A percentile compares a stretch with the other conserved stretches of the same genome.
phyloP scores from a whole-genome alignment of 2,329 filamentous ascomycete genomes.

The Clarireedia homoeocarpa region DNA sequence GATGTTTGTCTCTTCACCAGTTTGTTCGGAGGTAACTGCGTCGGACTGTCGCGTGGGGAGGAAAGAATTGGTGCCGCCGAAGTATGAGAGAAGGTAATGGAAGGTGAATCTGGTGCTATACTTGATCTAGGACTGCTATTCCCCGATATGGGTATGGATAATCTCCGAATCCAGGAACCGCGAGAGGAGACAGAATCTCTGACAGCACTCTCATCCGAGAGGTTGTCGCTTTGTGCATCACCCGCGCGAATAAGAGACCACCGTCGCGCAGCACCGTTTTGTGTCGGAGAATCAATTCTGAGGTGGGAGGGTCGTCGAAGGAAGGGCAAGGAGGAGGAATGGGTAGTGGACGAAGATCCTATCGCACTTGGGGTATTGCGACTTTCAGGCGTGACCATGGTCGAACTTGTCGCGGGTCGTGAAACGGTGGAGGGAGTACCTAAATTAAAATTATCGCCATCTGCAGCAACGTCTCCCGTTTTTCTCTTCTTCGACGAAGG shows the following conservation, averaged over 20 bases:
- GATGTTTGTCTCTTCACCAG: slow-evolving; percentile 67
- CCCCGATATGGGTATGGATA: slow-evolving; percentile 60
- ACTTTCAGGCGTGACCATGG: slow-evolving; percentile 20
- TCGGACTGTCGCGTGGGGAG: slow-evolving; percentile 27
- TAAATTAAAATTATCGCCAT: slow-evolving; percentile 19
- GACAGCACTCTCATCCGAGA: slow-evolving; percentile 18
- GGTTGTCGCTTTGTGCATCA: slow-evolving; percentile 18
- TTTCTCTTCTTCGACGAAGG: slow-evolving; percentile 28
- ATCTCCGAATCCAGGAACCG: slow-evolving; percentile 64
- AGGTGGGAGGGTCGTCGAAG: slow-evolving; percentile 13
- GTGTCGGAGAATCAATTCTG: slow-evolving; percentile 18
- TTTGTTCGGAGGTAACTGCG: slow-evolving; percentile 59
- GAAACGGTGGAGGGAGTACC: slow-evolving; percentile 18
- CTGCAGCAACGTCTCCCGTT: slow-evolving; percentile 16
- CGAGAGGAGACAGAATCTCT: slow-evolving; percentile 53
- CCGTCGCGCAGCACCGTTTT: slow-evolving; percentile 18
- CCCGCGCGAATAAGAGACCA: slow-evolving; percentile 20
- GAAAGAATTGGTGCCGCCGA: slow-evolving; percentile 57
- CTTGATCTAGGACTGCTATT: slow-evolving; percentile 58
- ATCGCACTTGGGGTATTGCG: slow-evolving; percentile 10
- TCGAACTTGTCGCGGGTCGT: slow-evolving; percentile 26
- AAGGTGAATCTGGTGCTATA: slow-evolving; percentile 56
- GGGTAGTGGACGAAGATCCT: slow-evolving; percentile 14
- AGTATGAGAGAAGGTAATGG: slow-evolving; percentile 56
- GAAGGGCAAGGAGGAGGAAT: slow-evolving; percentile 9